A percentile compares a stretch with the other conserved stretches of the same genome.
phyloP scores from a whole-genome alignment of 352 stramenopile genomes.

The Thraustotheca clavata region DNA sequence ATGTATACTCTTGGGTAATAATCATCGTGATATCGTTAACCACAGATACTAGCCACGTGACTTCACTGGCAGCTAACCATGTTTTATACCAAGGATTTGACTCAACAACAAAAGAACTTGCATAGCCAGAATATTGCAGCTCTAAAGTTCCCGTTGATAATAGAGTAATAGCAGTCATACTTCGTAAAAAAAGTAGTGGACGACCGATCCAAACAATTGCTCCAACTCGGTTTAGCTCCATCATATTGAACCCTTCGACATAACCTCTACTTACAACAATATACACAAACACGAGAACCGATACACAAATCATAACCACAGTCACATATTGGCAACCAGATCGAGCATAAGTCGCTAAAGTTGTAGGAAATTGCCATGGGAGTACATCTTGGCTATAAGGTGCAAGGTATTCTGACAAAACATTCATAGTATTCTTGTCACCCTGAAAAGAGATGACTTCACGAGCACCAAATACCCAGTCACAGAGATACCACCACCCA shows the following conservation, averaged over 20 bases:
- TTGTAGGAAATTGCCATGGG: background rate
- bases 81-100: background rate
- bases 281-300: constrained; percentile 9
- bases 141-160: constrained; percentile 9
- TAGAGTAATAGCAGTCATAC: constrained; percentile 6
- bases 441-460: constrained; percentile 14
- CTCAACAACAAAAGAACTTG: background rate
- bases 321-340: background rate
- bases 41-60: background rate
- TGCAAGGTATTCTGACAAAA: background rate
- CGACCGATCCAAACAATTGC: constrained; percentile 18
- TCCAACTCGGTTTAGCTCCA: constrained; percentile 11
- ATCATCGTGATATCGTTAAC: background rate
- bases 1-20: background rate
- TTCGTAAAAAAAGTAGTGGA: constrained; percentile 9
- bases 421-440: background rate
- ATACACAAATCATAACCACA: background rate
- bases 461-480: constrained; percentile 4
- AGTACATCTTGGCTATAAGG: background rate
- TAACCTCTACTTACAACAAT: constrained; percentile 4
- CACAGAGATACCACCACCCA: background rate
- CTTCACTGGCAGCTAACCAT: background rate
- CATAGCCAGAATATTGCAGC: background rate
- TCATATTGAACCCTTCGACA: constrained; percentile 8
- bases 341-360: background rate